Evolutionary conservation across 495 filamentous ascomycete species (phyloP), one percentile per base, ranked within the genome.

Genomic region (Neurospora sp.): DNA sequence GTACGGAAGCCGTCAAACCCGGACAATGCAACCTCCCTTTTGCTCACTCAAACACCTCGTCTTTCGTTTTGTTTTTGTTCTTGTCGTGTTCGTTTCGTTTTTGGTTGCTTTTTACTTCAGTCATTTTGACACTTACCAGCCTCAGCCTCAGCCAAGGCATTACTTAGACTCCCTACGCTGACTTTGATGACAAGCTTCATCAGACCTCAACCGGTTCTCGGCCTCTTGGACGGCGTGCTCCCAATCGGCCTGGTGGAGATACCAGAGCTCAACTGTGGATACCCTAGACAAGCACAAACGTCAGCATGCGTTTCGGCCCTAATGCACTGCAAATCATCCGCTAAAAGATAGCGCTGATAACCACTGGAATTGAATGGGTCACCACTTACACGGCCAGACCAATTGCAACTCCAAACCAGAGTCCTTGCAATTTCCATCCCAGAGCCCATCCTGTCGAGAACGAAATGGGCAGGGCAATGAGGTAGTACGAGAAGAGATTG

Each of bases 401-500:
- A 73, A 92, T 79, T 1, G 89, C 86, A 39, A 93, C 86, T 40
- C 91, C 91, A 40, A 86, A 84, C 93, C 93, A 95, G 39, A 96
- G 81, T 18, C 93, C 91, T 72, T 88, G 81, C 62, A 94, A 79
- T 27, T 88, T 86, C 91, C 90, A 93, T 20, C 82, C 79, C n/a
- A 93, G 78, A 2, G 84, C 87, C 81, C 94, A 94, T 0, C 87
- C 89, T 0, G 88, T 88, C 5, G 88, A 87, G 77, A 94, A 89
- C 71, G 90, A 92, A 71, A 96, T 86, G 0, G 93, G 93, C 84
- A 96, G 87, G 0, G 91, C 93, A 70, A 96, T 84, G 11, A 84
- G 87, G 82, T 96, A 96, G 81, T 95, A 96, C 40, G 89, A 90
- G 75, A 92, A 88, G 0, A 96, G 76, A 73, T 91, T 92, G 31